phyloP scores from a whole-genome alignment of 169 alveolate species.

The Perkinsus olseni region DNA sequence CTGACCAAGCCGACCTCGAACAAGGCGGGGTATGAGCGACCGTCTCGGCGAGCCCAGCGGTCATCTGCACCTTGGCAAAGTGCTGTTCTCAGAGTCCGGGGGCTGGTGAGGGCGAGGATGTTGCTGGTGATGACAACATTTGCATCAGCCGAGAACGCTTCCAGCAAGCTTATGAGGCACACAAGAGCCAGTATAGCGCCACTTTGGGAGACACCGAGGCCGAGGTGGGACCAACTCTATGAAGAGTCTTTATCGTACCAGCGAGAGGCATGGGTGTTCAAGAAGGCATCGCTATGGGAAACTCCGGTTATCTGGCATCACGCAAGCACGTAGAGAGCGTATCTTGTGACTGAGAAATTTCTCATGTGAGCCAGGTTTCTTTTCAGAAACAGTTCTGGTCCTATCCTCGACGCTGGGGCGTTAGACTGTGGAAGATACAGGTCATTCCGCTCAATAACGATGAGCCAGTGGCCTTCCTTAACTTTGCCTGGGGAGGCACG shows the following conservation, averaged over 20 bases:
- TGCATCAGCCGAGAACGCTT: not conserved
- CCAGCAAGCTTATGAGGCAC: not conserved
- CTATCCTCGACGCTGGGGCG: not conserved
- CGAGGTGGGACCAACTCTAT: not conserved
- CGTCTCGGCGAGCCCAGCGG: no score
- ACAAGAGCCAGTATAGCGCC: not conserved
- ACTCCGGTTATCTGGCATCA: no score
- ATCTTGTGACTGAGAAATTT: no score
- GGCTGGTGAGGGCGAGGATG: not conserved
- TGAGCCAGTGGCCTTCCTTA: not conserved
- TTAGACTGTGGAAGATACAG: not conserved
- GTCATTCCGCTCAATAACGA: not conserved
- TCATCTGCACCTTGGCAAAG: no score
- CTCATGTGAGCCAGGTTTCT: no score
- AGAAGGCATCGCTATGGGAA: no score
- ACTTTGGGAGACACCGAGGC: not conserved
- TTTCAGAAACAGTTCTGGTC: not conserved
- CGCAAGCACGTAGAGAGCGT: no score
- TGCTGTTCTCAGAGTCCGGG: not conserved
- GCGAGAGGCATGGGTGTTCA: no score
- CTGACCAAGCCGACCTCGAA: not conserved
- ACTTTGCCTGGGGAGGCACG: not conserved
- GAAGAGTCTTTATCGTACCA: no score
- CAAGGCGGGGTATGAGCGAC: not conserved
- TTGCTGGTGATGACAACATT: not conserved